Base-by-base conservation (phyloP, 495 filamentous ascomycete genomes). In the Penicillium mononematosum region DNA sequence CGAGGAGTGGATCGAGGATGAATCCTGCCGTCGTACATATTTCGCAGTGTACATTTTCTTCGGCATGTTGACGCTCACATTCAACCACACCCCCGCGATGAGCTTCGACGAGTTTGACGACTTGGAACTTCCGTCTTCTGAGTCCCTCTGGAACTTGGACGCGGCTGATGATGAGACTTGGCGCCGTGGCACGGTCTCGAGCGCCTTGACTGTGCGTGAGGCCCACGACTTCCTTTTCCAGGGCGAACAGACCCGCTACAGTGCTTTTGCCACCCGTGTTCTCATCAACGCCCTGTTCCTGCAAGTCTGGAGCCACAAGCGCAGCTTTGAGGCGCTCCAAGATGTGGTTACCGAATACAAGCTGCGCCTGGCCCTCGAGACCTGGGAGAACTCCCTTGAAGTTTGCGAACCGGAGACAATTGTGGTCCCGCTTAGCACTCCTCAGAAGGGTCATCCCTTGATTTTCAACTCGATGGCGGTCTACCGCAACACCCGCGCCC, bases 1-100 rank as follows among this genome's bases (percentile, higher is more conserved):
- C 38, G 85, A 91, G 51, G 90, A 98, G 68, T 98, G 94, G 94
- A 86, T 98, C 56, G 91, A 94, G 67, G 94, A 98, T 67, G 94
- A 98, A 68, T 91, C 92, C 20, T 96, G 95, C 77, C 85, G 92
- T 52, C 90, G 94, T 45, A 98, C 94, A 2, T 98, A 98, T 77
- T 98, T 92, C 63, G 94, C 94, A n/a, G 93, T 98, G 53, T 98
- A 98, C 74, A 92, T 98, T 75, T 98, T 98, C 84, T 98, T 98
- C 66, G 94, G 94, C 55, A 83, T 98, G 68, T 77, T 98, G 58
- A 98, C 94, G 8, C 72, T 98, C 63, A 96, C 93, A 2, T 98
- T 93, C 81, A 97, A 98, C 73, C 94, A 98, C 72, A 96, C 93
- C 2, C 95, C 95, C 24, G 87, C 92, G 24, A 96, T 98, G 78